These are phyloP conservation scores for Cutaneotrichosporon mucoides DNA, from an alignment of 1,284 basidiomycete species.

Conservation along the genomic window DNA sequence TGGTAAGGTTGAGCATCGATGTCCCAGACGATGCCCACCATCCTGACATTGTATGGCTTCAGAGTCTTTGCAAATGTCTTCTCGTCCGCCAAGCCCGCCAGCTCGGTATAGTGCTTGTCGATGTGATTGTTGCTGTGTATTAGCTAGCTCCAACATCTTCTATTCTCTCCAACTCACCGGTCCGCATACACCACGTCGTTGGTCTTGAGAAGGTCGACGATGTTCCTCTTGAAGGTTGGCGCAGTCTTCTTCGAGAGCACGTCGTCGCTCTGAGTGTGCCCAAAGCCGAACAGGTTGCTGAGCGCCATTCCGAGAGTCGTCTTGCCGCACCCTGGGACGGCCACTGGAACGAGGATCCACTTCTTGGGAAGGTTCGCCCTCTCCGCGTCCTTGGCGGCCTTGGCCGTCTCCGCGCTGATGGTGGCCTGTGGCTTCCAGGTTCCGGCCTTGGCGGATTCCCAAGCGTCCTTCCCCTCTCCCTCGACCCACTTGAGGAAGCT, in stretches of 20 bases:
- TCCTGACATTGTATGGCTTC: constrained; percentile 52
- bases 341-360: constrained; percentile 80
- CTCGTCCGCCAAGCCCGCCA: constrained; percentile 55
- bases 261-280: constrained; percentile 90
- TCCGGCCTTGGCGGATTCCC: constrained; percentile 51
- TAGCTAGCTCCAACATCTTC: too few species aligned
- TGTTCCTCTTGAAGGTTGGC: constrained; percentile 71
- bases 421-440: constrained; percentile 25
- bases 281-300: constrained; percentile 70
- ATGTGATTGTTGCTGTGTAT: constrained; percentile 77
- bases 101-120: constrained; percentile 64
- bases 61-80: constrained; percentile 21
- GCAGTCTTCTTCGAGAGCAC: constrained; percentile 70
- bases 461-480: constrained; percentile 53
- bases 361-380: constrained; percentile 55
- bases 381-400: constrained; percentile 19
- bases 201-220: constrained; percentile 59
- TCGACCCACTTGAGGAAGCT: constrained; percentile 69
- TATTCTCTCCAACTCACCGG: constrained; percentile 69
- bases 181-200: constrained; percentile 83
- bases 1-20: constrained; percentile 56
- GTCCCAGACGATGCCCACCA: constrained; percentile 76
- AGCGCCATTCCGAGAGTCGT: constrained; percentile 81
- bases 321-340: constrained; percentile 94
- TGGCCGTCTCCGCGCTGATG: constrained; percentile 16